Evolutionary conservation across 495 filamentous ascomycete genomes (phyloP).

Genomic region (Aspergillus avenaceus): DNA sequence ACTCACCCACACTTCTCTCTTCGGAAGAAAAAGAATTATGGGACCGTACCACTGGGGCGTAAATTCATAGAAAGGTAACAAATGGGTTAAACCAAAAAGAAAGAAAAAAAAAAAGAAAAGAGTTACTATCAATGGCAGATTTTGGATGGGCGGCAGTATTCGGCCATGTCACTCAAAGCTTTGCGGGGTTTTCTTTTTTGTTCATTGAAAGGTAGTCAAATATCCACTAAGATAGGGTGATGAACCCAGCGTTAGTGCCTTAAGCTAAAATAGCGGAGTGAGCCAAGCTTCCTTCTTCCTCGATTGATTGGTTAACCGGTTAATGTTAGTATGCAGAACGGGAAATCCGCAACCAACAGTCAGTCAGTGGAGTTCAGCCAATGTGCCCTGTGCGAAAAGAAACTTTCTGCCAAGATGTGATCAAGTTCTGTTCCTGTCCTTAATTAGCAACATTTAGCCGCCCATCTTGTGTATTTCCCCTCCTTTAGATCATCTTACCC

Average conservation of each 20-base stretch:
- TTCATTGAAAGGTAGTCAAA: neutral
- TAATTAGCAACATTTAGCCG: slow-evolving; percentile 33
- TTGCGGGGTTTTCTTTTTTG: too few species aligned
- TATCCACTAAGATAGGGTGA: neutral
- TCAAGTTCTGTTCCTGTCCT: slow-evolving; percentile 10
- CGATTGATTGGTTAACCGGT: neutral
- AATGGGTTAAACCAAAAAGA: too few species aligned
- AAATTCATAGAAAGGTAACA: too few species aligned
- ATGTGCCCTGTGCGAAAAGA: slow-evolving; percentile 5
- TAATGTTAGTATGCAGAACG: slow-evolving; percentile 14
- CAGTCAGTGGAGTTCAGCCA: neutral
- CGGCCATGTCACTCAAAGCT: too few species aligned
- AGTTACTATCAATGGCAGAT: too few species aligned
- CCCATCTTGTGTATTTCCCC: neutral
- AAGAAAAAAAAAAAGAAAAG: too few species aligned
- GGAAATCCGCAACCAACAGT: slow-evolving; percentile 19
- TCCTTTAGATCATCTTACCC: neutral
- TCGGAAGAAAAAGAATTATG: too few species aligned
- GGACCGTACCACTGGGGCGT: too few species aligned
- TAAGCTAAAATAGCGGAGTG: slow-evolving; percentile 14
- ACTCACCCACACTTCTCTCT: too few species aligned
- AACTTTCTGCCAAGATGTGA: slow-evolving; percentile 11
- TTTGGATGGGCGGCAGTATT: too few species aligned
- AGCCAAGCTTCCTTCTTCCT: slow-evolving; percentile 22
- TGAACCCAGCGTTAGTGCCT: neutral